Conservation (phyloP, 139 green algal species). For the Asterochloris erici region DNA sequence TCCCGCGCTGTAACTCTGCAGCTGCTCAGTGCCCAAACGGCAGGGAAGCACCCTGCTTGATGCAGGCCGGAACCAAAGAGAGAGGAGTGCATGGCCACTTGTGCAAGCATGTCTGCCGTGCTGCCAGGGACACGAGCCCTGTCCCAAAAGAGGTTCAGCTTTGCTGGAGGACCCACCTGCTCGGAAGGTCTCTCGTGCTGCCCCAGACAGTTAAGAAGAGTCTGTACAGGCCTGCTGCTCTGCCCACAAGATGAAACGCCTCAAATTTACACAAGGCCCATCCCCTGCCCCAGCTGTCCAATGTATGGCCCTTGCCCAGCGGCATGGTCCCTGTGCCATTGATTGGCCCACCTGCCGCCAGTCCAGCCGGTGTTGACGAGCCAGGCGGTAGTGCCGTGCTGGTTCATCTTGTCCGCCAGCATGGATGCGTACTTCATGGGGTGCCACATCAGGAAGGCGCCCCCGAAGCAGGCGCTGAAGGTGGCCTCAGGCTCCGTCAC, state of each 20-base stretch:
- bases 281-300: background rate
- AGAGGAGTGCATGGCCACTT: no score
- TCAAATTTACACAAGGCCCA: background rate
- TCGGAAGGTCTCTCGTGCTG: no score
- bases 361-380: constrained; percentile 92
- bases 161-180: no score
- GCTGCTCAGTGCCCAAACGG: no score
- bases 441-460: constrained; percentile 81
- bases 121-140: no score
- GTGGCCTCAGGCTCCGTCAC: constrained; percentile 93
- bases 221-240: no score
- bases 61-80: no score
- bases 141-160: no score
- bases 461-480: constrained; percentile 79
- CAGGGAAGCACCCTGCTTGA: no score
- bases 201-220: no score
- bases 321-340: background rate
- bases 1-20: no score
- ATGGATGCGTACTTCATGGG: constrained; percentile 86
- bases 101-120: no score
- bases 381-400: constrained; percentile 73
- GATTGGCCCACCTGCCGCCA: constrained; percentile 32
- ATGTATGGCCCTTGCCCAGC: background rate
- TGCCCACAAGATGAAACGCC: background rate
- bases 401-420: constrained; percentile 84